A percentile compares a stretch with the other conserved stretches of the same genome.
Conservation (phyloP, 2,329 filamentous ascomycete species). For the Rhinocladiella similis region DNA sequence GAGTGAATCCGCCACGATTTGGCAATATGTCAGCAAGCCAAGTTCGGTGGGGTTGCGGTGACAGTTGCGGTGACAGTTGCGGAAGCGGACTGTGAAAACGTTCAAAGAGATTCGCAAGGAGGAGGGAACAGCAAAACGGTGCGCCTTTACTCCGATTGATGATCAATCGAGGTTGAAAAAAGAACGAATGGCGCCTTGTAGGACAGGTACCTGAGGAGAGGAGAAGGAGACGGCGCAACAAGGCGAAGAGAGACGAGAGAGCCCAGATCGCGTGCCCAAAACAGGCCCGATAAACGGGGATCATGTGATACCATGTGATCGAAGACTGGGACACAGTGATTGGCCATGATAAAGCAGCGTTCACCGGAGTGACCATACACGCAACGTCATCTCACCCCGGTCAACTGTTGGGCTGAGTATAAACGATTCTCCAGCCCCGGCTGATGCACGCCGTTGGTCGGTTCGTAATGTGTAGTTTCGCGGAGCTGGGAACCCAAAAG, state of each 20-base stretch:
- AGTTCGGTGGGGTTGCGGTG: not conserved
- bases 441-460: slow-evolving; percentile 15
- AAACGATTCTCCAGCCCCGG: slow-evolving; percentile 2
- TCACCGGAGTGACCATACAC: not conserved
- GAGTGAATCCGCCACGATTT: not conserved
- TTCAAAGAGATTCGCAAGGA: not conserved
- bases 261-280: not conserved
- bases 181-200: not conserved
- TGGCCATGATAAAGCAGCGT: not conserved
- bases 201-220: not conserved
- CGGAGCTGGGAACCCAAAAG: slow-evolving; percentile 1
- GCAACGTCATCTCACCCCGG: not conserved
- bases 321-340: not conserved
- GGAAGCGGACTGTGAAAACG: not conserved
- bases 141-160: not conserved
- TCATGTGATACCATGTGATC: not conserved
- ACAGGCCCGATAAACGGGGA: not conserved
- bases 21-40: not conserved
- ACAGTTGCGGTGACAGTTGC: not conserved
- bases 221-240: not conserved
- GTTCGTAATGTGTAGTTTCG: slow-evolving; percentile 17
- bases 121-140: no score
- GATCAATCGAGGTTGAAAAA: not conserved
- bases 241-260: not conserved
- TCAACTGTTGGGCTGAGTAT: not conserved